Percentiles rank a stretch among this genome's conserved stretches.
These are phyloP conservation scores for Acacia crassicarpa DNA, from an alignment of 306 rosid genomes.

Conservation along the genomic window DNA sequence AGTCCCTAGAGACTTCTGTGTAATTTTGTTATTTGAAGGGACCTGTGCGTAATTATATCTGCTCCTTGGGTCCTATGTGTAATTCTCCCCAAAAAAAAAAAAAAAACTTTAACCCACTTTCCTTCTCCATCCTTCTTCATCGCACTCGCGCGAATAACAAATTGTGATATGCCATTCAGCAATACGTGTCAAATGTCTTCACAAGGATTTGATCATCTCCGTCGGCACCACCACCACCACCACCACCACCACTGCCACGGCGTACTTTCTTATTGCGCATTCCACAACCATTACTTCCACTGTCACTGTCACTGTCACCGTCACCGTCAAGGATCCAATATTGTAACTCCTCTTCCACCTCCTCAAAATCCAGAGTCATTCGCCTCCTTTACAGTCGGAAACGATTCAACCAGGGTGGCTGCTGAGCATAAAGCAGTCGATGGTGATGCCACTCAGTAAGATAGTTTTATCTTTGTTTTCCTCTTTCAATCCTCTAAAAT, in stretches of 20 bases:
- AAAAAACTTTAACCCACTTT: too few relatives aligned
- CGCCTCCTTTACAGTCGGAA: background rate
- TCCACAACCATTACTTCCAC: constrained; percentile 26
- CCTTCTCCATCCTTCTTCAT: too few relatives aligned
- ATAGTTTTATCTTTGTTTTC: background rate
- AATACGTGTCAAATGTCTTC: constrained; percentile 9
- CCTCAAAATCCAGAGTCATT: constrained; percentile 6
- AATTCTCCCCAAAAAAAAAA: too few relatives aligned
- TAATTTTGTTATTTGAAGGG: too few relatives aligned
- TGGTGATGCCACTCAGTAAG: constrained; percentile 30
- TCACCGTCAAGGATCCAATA: background rate
- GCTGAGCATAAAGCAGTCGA: background rate
- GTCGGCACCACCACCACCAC: background rate
- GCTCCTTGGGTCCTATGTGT: too few relatives aligned
- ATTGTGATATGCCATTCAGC: background rate
- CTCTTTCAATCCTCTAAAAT: background rate
- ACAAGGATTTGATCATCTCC: background rate
- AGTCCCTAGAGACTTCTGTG: too few relatives aligned
- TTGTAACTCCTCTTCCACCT: background rate
- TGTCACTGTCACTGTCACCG: background rate
- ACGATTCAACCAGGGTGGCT: background rate
- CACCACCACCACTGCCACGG: constrained; percentile 16
- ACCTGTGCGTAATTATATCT: too few relatives aligned
- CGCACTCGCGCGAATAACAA: background rate
- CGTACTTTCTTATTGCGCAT: constrained; percentile 33